phyloP scores from a whole-genome alignment of 2,329 filamentous ascomycete species.

The Apiospora sp. region DNA sequence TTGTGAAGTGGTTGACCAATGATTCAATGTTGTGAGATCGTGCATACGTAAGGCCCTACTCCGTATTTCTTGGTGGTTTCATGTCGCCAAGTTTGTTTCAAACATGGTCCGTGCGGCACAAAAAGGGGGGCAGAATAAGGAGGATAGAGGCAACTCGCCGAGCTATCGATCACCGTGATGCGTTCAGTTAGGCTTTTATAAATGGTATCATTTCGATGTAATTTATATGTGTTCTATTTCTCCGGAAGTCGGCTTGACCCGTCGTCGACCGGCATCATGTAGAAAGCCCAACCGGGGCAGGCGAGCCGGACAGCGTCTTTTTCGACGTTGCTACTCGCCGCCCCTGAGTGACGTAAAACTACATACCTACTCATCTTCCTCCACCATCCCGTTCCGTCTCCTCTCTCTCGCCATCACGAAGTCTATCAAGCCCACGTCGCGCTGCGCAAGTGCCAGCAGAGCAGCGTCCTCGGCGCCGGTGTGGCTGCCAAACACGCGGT shows the following conservation, averaged over 20 bases:
- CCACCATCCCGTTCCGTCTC: not conserved
- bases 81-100: not conserved
- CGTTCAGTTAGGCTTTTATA: not conserved
- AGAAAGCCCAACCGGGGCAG: not conserved
- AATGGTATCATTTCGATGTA: not conserved
- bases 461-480: constrained; percentile 27
- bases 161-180: not conserved
- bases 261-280: not conserved
- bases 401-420: constrained; percentile 24
- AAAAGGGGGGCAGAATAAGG: not conserved
- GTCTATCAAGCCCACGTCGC: constrained; percentile 41
- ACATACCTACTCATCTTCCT: not conserved
- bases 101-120: not conserved
- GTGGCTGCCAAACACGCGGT: constrained; percentile 37
- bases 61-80: not conserved
- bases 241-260: not conserved
- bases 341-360: not conserved
- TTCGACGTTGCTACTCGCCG: too few species aligned
- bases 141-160: not conserved
- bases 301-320: not conserved
- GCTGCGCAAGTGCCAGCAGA: constrained; percentile 26
- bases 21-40: not conserved
- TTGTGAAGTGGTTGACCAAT: not conserved
- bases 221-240: not conserved
- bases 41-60: not conserved